A percentile compares a stretch with the other conserved stretches of the same genome.
Evolutionary conservation across 1,284 basidiomycete species (phyloP).

Genomic region (Tetrapyrgos nigripes): DNA sequence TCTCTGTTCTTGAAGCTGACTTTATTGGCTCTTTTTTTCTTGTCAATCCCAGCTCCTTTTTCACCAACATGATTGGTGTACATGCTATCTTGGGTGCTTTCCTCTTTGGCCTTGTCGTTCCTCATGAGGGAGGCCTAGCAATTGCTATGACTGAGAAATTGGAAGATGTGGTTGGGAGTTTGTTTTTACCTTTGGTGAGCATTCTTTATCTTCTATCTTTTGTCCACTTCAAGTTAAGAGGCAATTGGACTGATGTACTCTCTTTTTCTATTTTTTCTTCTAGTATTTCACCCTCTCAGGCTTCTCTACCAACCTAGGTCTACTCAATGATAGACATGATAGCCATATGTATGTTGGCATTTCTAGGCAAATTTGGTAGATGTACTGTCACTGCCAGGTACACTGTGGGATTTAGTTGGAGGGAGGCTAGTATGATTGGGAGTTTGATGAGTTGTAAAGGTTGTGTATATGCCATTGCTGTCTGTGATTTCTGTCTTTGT

Average conservation of each 20-base stretch:
- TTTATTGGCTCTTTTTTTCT: too few relatives aligned
- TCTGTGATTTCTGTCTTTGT: neutral
- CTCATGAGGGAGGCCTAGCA: conserved; percentile 86
- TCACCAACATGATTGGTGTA: conserved; percentile 94
- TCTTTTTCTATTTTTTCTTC: conserved; percentile 11
- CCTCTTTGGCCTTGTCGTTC: conserved; percentile 89
- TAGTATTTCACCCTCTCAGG: conserved; percentile 92
- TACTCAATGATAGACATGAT: conserved; percentile 89
- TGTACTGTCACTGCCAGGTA: conserved; percentile 74
- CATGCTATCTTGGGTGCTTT: conserved; percentile 95
- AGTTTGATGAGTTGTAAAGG: conserved; percentile 97
- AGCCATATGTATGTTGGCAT: conserved; percentile 82
- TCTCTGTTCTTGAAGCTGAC: too few relatives aligned
- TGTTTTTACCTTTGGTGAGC: conserved; percentile 88
- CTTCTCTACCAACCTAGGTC: conserved; percentile 87
- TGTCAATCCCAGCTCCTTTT: conserved; percentile 62
- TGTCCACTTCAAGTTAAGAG: neutral
- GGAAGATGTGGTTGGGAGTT: conserved; percentile 82
- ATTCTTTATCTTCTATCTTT: neutral
- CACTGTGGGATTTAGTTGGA: conserved; percentile 73
- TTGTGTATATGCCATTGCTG: neutral
- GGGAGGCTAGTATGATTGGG: conserved; percentile 88
- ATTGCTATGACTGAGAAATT: conserved; percentile 83
- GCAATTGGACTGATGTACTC: too few relatives aligned
- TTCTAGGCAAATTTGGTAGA: conserved; percentile 83